phyloP scores from a whole-genome alignment of 331 rosid species.

The Arachis monticola region DNA sequence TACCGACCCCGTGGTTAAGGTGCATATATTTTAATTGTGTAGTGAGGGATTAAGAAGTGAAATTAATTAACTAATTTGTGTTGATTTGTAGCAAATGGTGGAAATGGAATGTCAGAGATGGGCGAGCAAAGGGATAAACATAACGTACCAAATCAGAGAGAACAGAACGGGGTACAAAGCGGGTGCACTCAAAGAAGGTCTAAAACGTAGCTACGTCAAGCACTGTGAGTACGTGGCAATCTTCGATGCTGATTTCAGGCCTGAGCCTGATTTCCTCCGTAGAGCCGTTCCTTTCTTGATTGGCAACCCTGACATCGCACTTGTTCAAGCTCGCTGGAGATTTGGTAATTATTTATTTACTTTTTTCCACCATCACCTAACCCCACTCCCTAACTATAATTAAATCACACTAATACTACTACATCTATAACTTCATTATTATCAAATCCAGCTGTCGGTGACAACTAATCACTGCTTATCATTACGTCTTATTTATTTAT shows the following conservation, averaged over 20 bases:
- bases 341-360: conserved; percentile 52
- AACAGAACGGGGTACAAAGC: conserved; percentile 74
- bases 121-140: conserved; percentile 75
- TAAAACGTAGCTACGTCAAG: conserved; percentile 71
- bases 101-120: conserved; percentile 77
- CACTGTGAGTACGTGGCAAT: conserved; percentile 76
- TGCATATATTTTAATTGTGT: conserved; percentile 6
- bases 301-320: conserved; percentile 62
- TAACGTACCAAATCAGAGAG: conserved; percentile 78
- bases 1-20: conserved; percentile 58
- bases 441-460: conserved; percentile 36
- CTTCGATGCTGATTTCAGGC: conserved; percentile 80
- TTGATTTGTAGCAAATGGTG: conserved; percentile 69
- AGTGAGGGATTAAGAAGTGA: conserved; percentile 28
- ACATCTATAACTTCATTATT: conserved; percentile 6
- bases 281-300: conserved; percentile 74
- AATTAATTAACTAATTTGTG: too few relatives aligned
- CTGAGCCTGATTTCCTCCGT: conserved; percentile 64
- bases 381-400: too few relatives aligned
- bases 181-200: conserved; percentile 80
- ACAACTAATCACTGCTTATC: not conserved
- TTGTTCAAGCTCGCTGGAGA: conserved; percentile 86
- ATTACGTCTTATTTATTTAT: not conserved
- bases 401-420: not conserved
- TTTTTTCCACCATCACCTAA: too few relatives aligned